A percentile compares a stretch with the other conserved stretches of the same genome.
These are phyloP conservation scores for Arctium lappa DNA, from an alignment of 129 eudicot genomes.

Conservation along the genomic window DNA sequence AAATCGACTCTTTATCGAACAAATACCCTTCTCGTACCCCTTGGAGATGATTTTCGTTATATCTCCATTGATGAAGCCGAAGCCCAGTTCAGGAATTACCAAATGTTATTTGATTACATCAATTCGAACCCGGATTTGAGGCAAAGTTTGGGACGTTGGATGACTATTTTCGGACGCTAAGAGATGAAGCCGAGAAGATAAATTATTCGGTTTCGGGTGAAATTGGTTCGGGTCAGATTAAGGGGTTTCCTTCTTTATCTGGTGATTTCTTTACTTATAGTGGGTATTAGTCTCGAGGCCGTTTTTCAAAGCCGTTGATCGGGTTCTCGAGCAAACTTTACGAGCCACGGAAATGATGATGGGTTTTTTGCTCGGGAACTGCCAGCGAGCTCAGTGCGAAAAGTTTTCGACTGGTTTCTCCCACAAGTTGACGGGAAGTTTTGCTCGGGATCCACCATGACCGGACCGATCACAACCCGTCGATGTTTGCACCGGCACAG, in stretches of 20 bases:
- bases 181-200: slow-evolving; percentile 83
- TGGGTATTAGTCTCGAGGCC: slow-evolving; percentile 97
- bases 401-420: slow-evolving; percentile 76
- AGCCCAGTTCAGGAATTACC: slow-evolving; percentile 93
- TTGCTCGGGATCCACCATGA: slow-evolving; percentile 76
- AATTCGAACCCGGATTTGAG: slow-evolving; percentile 70
- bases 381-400: slow-evolving; percentile 91
- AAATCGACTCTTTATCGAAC: slow-evolving; percentile 91
- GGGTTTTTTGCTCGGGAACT: slow-evolving; percentile 72
- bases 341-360: slow-evolving; percentile 86
- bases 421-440: slow-evolving; percentile 75
- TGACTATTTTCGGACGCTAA: slow-evolving; percentile 77
- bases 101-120: slow-evolving; percentile 83
- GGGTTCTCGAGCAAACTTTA: slow-evolving; percentile 90
- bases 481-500: slow-evolving; percentile 73
- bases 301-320: slow-evolving; percentile 95
- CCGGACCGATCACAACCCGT: slow-evolving; percentile 64
- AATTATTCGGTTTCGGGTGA: slow-evolving; percentile 82
- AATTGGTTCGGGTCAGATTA: slow-evolving; percentile 78
- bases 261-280: slow-evolving; percentile 97
- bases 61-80: slow-evolving; percentile 94
- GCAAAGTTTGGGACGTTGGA: slow-evolving; percentile 92
- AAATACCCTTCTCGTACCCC: slow-evolving; percentile 90
- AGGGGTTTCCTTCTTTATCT: slow-evolving; percentile 88
- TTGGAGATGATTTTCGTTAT: slow-evolving; percentile 97